phyloP scores from a whole-genome alignment of 164 flowering plant genomes.

The Chloranthus sessilifolius region DNA sequence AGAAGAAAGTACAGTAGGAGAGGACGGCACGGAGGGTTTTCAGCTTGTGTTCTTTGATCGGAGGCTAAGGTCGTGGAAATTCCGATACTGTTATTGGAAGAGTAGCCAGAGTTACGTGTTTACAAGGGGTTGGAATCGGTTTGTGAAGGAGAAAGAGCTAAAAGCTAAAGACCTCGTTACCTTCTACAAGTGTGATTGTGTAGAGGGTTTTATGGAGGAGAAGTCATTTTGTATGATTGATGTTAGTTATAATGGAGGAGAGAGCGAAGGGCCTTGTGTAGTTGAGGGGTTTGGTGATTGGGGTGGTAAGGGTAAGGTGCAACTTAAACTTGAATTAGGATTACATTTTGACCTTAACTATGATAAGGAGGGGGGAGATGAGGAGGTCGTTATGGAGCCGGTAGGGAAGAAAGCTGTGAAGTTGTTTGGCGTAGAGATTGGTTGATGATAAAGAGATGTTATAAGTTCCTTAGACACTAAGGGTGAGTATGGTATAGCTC shows the following conservation, averaged over 20 bases:
- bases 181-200: constrained; percentile 34
- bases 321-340: constrained; percentile 15
- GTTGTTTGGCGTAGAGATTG: constrained; percentile 38
- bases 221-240: constrained; percentile 18
- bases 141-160: constrained; percentile 54
- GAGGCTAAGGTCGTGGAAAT: constrained; percentile 46
- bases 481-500: no score
- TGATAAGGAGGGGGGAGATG: no score
- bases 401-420: constrained; percentile 18
- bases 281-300: no score
- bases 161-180: constrained; percentile 38
- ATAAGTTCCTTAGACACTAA: no score
- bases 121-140: constrained; percentile 70
- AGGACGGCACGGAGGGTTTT: constrained; percentile 6
- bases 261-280: no score
- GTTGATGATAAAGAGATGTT: no score
- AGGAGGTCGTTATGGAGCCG: neutral
- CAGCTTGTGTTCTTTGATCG: constrained; percentile 40
- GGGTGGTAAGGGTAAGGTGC: constrained; percentile 2
- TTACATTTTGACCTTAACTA: neutral
- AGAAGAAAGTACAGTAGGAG: constrained; percentile 9
- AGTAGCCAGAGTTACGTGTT: constrained; percentile 82
- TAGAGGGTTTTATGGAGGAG: constrained; percentile 1
- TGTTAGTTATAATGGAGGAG: constrained; percentile 7
- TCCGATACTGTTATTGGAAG: constrained; percentile 75